A percentile compares a stretch with the other conserved stretches of the same genome.
These are phyloP conservation scores for Ambrosia hybrid DNA, from an alignment of 140 eudicot species.

Conservation along the genomic window DNA sequence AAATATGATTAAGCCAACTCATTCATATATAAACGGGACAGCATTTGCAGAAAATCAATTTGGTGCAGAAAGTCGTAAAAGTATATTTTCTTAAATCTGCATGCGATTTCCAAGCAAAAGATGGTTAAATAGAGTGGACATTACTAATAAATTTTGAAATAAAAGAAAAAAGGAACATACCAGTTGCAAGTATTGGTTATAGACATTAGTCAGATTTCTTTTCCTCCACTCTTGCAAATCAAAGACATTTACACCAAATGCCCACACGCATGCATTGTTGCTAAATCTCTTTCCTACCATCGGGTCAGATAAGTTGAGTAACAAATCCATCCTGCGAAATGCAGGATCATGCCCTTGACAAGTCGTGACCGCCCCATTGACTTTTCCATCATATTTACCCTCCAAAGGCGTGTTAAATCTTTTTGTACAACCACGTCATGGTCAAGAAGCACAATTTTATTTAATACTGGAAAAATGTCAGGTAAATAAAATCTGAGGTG, in stretches of 20 bases:
- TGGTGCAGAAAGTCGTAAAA: too few relatives aligned
- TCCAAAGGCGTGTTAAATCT: conserved; percentile 71
- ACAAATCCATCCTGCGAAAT: conserved; percentile 57
- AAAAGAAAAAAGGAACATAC: conserved; percentile 35
- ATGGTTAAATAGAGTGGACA: neutral
- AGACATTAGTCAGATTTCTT: conserved; percentile 53
- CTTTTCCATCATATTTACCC: conserved; percentile 74
- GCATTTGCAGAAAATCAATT: neutral
- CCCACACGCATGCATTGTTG: conserved; percentile 71
- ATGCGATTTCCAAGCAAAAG: too few relatives aligned
- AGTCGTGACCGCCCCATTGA: conserved; percentile 84
- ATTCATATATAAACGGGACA: neutral
- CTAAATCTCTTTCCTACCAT: conserved; percentile 44
- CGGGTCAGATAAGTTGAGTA: conserved; percentile 78
- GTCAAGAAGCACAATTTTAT: conserved; percentile 80
- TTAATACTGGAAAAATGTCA: conserved; percentile 65
- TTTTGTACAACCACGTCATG: conserved; percentile 94
- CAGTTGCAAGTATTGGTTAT: conserved; percentile 59
- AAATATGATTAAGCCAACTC: neutral
- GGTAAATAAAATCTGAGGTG: conserved; percentile 90
- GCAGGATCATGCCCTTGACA: conserved; percentile 74
- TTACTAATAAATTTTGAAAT: neutral
- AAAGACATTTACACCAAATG: conserved; percentile 87
- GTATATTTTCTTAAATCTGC: too few relatives aligned
- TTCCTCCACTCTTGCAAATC: conserved; percentile 77